Conservation (phyloP, 768 basidiomycete genomes). For the Naganishia onofrii region DNA sequence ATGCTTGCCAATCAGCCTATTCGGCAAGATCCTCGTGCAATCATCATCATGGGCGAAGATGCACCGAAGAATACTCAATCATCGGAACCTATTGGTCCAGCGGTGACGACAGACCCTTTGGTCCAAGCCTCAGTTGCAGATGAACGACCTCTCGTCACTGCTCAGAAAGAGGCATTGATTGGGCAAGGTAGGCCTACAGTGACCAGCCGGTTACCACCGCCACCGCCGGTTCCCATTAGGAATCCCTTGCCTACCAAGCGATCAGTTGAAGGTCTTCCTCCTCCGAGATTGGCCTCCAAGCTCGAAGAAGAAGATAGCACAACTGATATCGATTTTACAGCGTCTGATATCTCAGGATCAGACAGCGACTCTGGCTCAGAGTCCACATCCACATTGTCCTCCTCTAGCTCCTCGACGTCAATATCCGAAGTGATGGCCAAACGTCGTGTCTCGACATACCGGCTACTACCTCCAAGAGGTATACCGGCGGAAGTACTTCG, state of each 20-base stretch:
- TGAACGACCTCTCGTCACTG: background rate
- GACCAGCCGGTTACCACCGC: background rate
- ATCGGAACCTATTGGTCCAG: background rate
- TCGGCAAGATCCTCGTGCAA: slow-evolving; percentile 23
- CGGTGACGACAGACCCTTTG: background rate
- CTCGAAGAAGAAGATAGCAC: background rate
- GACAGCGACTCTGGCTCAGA: slow-evolving; percentile 25
- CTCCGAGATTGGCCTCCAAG: slow-evolving; percentile 3
- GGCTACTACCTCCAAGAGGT: slow-evolving; percentile 31
- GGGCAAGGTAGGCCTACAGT: background rate
- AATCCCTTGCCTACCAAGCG: slow-evolving; percentile 4
- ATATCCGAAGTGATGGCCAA: slow-evolving; percentile 19
- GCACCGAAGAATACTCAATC: background rate
- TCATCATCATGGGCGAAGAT: slow-evolving; percentile 2
- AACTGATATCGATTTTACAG: slow-evolving; percentile 7
- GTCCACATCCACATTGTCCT: background rate
- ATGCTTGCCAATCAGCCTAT: slow-evolving; percentile 22
- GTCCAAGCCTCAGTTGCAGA: background rate
- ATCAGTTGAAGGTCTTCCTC: background rate
- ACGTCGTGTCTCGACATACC: slow-evolving; percentile 26
- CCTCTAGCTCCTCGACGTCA: slow-evolving; percentile 8
- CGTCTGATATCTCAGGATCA: slow-evolving; percentile 1
- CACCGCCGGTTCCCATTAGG: slow-evolving; percentile 5
- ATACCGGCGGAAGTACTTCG: slow-evolving; percentile 28
- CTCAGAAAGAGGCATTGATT: background rate